These are phyloP conservation scores for Xylariaceae sp. DNA, from an alignment of 2,329 filamentous ascomycete genomes.

Conservation along the genomic window DNA sequence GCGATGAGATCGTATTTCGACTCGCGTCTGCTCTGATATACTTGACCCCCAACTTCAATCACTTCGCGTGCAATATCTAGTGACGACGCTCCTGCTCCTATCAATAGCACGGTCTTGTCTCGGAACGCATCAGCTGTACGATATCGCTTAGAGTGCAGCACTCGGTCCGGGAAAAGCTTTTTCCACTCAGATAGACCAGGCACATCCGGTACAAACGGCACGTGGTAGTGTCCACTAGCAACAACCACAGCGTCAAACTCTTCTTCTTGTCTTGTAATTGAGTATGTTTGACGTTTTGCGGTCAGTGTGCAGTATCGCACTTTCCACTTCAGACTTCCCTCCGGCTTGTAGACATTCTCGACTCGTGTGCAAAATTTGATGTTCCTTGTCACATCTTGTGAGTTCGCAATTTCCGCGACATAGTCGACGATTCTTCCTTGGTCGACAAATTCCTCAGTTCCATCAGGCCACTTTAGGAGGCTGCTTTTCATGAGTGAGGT, in stretches of 20 bases:
- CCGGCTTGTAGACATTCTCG: slow-evolving; percentile 45
- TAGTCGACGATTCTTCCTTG: slow-evolving; percentile 58
- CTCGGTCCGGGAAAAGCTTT: slow-evolving; percentile 44
- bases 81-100: slow-evolving; percentile 51
- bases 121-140: slow-evolving; percentile 57
- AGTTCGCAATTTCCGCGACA: slow-evolving; percentile 55
- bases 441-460: slow-evolving; percentile 57
- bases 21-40: slow-evolving; percentile 54
- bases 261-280: slow-evolving; percentile 31
- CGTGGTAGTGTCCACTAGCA: slow-evolving; percentile 65
- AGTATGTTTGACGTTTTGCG: slow-evolving; percentile 18
- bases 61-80: slow-evolving; percentile 43
- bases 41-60: slow-evolving; percentile 34
- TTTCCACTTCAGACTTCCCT: slow-evolving; percentile 43
- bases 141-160: slow-evolving; percentile 72
- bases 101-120: slow-evolving; percentile 50
- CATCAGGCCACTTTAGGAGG: slow-evolving; percentile 52
- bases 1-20: slow-evolving; percentile 59
- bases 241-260: slow-evolving; percentile 64
- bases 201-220: slow-evolving; percentile 60
- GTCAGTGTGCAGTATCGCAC: slow-evolving; percentile 48
- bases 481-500: slow-evolving; percentile 49
- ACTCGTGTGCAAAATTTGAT: slow-evolving; percentile 61
- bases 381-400: slow-evolving; percentile 47
- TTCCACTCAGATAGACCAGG: slow-evolving; percentile 59